Conservation (phyloP, 1,284 basidiomycete genomes). For the Trichosporon sp. region DNA sequence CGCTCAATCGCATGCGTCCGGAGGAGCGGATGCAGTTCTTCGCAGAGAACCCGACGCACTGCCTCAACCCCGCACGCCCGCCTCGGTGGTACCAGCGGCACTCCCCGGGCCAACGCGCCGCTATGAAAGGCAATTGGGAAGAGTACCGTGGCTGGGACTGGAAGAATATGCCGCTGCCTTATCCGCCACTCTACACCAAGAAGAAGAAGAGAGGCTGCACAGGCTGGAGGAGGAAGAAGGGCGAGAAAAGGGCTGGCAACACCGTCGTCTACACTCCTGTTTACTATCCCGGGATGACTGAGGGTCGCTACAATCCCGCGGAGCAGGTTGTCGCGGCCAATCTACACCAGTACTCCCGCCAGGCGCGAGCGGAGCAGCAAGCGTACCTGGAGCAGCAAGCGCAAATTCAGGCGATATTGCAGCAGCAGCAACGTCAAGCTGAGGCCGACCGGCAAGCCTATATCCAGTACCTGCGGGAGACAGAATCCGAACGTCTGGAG, state of each 20-base stretch:
- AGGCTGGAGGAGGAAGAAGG: neutral
- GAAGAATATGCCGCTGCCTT: neutral
- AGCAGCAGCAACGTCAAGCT: neutral
- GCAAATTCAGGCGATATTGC: neutral
- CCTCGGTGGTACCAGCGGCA: neutral
- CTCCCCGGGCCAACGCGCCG: neutral
- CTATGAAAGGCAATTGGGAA: neutral
- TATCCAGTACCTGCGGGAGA: neutral
- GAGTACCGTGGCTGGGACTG: slow-evolving; percentile 2
- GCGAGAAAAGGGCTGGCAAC: neutral
- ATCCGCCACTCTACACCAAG: neutral
- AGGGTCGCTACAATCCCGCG: neutral
- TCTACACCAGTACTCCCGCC: neutral
- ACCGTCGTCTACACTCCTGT: neutral
- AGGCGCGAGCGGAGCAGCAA: neutral
- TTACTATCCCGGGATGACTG: neutral
- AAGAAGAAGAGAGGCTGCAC: neutral
- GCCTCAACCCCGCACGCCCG: slow-evolving; percentile 25
- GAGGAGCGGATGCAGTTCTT: slow-evolving; percentile 36
- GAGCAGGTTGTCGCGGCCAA: neutral
- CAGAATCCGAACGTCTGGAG: neutral
- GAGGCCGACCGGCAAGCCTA: neutral
- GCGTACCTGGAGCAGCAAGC: neutral
- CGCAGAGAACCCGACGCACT: slow-evolving; percentile 33
- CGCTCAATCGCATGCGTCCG: slow-evolving; percentile 35